Evolutionary conservation across 1,284 basidiomycete genomes (phyloP).

Genomic region (Apiotrichum domesticum): DNA sequence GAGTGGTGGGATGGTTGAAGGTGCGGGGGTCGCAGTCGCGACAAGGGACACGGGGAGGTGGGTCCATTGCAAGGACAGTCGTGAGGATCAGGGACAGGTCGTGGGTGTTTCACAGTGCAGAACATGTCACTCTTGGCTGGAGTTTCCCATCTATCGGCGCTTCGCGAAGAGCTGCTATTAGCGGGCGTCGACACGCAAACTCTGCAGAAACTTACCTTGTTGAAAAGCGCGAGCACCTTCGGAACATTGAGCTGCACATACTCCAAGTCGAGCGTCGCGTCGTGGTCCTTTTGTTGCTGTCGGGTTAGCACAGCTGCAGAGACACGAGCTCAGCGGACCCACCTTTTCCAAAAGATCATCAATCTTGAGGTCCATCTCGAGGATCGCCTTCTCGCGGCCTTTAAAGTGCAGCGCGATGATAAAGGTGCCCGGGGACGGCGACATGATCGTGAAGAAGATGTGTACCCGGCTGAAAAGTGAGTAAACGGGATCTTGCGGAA

Average conservation of each 20-base stretch:
- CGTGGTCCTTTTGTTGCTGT: conserved; percentile 91
- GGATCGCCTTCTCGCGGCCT: conserved; percentile 96
- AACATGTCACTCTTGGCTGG: not conserved
- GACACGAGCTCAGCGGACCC: conserved; percentile 4
- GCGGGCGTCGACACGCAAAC: not conserved
- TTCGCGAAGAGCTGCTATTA: conserved; percentile 11
- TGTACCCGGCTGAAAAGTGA: conserved; percentile 67
- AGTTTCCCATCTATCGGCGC: not conserved
- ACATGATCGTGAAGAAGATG: conserved; percentile 98
- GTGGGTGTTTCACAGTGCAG: not conserved
- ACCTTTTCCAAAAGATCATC: conserved; percentile 97
- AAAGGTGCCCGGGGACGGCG: conserved; percentile 95
- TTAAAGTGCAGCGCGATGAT: conserved; percentile 99
- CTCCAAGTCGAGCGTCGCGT: conserved; percentile 88
- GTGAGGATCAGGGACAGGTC: no score
- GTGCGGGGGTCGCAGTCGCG: no score
- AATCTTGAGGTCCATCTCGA: conserved; percentile 99
- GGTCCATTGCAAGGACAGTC: no score
- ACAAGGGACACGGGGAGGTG: no score
- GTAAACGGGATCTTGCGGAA: no score
- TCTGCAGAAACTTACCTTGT: conserved; percentile 58
- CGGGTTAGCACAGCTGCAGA: not conserved
- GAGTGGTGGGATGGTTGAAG: no score
- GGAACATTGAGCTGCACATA: conserved; percentile 96
- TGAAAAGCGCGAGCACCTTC: conserved; percentile 82